Evolutionary conservation across 2,329 filamentous ascomycete species (phyloP), one percentile per base, ranked within the genome.

Genomic region (Ramularia endophylla): DNA sequence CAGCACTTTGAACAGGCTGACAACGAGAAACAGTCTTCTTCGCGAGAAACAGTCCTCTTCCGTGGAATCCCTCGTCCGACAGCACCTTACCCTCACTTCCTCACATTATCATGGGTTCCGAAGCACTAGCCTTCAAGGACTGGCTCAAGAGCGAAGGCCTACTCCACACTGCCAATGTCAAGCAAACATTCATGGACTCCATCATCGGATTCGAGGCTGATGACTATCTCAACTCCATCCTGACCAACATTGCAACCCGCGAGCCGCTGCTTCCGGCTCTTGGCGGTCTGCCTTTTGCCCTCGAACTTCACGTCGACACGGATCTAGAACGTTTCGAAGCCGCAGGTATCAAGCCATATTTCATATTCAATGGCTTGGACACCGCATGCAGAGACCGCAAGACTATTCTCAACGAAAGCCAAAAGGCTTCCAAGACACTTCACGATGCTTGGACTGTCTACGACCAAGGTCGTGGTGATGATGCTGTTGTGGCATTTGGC

Each of bases 211-310:
- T 48, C 12, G 58, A 64, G 34, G 92, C 90, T 41, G 83, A 85
- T 39, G 85, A 94, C 65, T 97, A 92, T 64, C 78, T 98, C 50
- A 77, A 83, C 62, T 80, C 81, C 45, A 77, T 94, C 52, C 79
- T 95, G 56, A 79, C 83, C 59, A 77, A 75, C 42, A 65, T 75
- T 31, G 77, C 80, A 19, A 81, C 78, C 33, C 83, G 86, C 59
- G 92, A 98, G 65, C 89, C 90, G 30, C 80, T 98, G 25, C 77
- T 97, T 25, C 81, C 88, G 41, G 92, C 92, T 16, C 78, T 97
- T 35, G 92, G 90, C 36, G 92, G 92, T 43, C 76, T 90, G 47
- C 92, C 90, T 2, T 80, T 85, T 46, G 85, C 85, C 39, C 75
- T 97, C 15, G 59, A 78, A 78, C 64, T 72, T 70, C 51, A 83